phyloP scores from a whole-genome alignment of 257 asterid genomes.

The Hygrophila difformis region DNA sequence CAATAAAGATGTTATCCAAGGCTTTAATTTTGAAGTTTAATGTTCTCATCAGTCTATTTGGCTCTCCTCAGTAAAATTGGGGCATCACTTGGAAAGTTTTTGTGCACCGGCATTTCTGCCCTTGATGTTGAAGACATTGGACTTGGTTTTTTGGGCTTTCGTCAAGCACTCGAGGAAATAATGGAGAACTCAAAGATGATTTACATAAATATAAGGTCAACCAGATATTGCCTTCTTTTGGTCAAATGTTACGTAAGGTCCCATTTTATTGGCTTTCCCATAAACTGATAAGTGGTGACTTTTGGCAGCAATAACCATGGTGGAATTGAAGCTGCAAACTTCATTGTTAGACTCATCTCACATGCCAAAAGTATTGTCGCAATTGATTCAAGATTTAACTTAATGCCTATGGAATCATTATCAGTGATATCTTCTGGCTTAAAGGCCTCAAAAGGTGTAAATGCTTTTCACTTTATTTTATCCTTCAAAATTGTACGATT shows the following conservation, averaged over 20 bases:
- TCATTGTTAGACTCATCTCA: constrained; percentile 50
- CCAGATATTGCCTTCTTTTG: too few relatives aligned
- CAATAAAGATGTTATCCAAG: constrained; percentile 8
- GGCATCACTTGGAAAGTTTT: constrained; percentile 45
- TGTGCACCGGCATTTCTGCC: constrained; percentile 48
- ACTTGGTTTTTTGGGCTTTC: constrained; percentile 65
- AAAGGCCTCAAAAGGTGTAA: constrained; percentile 54
- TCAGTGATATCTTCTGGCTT: constrained; percentile 42
- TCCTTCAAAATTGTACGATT: too few relatives aligned
- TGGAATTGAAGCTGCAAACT: constrained; percentile 68
- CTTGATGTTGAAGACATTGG: constrained; percentile 71
- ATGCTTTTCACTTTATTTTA: neutral
- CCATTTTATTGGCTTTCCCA: neutral
- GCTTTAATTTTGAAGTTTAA: constrained; percentile 11
- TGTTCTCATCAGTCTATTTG: neutral
- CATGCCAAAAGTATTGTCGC: constrained; percentile 40
- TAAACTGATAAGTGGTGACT: neutral
- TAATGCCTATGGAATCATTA: constrained; percentile 65
- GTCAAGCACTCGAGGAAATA: constrained; percentile 37
- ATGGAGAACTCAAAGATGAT: constrained; percentile 27
- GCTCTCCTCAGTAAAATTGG: constrained; percentile 57
- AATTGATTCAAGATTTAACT: constrained; percentile 60
- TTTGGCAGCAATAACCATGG: constrained; percentile 70
- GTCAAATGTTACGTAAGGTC: too few relatives aligned
- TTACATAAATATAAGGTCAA: too few relatives aligned